Percentiles rank a stretch among this genome's conserved stretches.
These are phyloP conservation scores for Cymbomonas tetramitiformis DNA, from an alignment of 139 green algal species.

Conservation along the genomic window DNA sequence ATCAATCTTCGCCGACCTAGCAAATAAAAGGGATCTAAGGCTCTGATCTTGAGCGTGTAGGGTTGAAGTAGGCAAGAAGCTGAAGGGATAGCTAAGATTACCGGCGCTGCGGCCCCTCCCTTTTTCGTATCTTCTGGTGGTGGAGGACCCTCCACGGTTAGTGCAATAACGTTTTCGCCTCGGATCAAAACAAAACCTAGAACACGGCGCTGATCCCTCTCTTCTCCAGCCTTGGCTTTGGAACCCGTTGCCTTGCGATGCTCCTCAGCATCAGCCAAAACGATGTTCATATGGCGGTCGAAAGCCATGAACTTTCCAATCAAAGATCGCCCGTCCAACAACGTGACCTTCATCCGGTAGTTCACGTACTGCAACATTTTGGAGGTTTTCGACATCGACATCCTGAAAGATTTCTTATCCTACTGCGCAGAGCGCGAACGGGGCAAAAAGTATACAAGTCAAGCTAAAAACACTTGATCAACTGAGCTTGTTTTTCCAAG, in stretches of 20 bases:
- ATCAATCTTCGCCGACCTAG: too few relatives aligned
- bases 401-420: too few relatives aligned
- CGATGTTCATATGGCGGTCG: slow-evolving; percentile 96
- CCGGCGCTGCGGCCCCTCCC: not conserved
- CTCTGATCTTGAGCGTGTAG: too few relatives aligned
- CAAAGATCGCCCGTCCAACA: slow-evolving; percentile 54
- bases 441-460: too few relatives aligned
- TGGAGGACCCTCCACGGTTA: slow-evolving; percentile 89
- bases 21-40: too few relatives aligned
- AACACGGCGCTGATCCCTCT: slow-evolving; percentile 76
- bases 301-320: slow-evolving; percentile 95
- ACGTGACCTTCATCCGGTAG: slow-evolving; percentile 49
- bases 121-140: slow-evolving; percentile 48
- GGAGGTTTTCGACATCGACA: slow-evolving; percentile 64
- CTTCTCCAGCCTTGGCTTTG: slow-evolving; percentile 43
- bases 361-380: slow-evolving; percentile 98
- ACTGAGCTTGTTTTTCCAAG: too few relatives aligned
- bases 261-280: slow-evolving; percentile 90
- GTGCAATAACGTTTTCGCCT: slow-evolving; percentile 69
- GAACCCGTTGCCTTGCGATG: slow-evolving; percentile 82
- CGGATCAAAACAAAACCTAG: slow-evolving; percentile 85
- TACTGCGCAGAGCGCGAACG: too few relatives aligned
- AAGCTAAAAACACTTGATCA: too few relatives aligned
- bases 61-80: too few relatives aligned
- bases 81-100: slow-evolving; percentile 2